These are phyloP conservation scores for Neostapfia colusana DNA, from an alignment of 176 grass and related monocot genomes.

Conservation along the genomic window DNA sequence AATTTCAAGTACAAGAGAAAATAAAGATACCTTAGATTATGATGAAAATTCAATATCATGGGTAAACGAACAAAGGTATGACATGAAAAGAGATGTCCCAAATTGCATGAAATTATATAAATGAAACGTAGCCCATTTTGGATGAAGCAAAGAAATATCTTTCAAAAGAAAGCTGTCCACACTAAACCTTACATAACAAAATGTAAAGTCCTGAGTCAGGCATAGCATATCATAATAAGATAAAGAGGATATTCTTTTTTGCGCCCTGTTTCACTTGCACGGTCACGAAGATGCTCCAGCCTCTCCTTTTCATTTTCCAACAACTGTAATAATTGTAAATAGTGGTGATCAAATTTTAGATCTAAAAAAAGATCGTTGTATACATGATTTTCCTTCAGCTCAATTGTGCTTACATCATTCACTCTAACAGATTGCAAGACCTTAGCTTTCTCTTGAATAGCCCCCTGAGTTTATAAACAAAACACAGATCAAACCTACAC, in stretches of 20 bases:
- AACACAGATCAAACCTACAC: slow-evolving; percentile 44
- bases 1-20: slow-evolving; percentile 1
- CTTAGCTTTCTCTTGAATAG: slow-evolving; percentile 72
- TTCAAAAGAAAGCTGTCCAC: background rate
- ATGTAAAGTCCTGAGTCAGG: slow-evolving; percentile 16
- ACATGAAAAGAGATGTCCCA: slow-evolving; percentile 3
- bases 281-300: slow-evolving; percentile 88
- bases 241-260: slow-evolving; percentile 98
- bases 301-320: slow-evolving; percentile 86
- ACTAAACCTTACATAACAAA: background rate
- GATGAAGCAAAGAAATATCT: slow-evolving; percentile 24
- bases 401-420: slow-evolving; percentile 63
- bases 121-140: background rate
- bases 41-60: background rate
- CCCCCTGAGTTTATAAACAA: slow-evolving; percentile 53
- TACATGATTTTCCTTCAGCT: slow-evolving; percentile 26
- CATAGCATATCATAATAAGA: slow-evolving; percentile 30
- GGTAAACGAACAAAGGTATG: background rate
- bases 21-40: slow-evolving; percentile 16
- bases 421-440: slow-evolving; percentile 84
- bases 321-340: slow-evolving; percentile 52
- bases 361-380: slow-evolving; percentile 14
- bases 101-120: slow-evolving; percentile 6
- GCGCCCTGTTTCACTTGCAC: slow-evolving; percentile 95
- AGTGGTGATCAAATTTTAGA: slow-evolving; percentile 32